A percentile compares a stretch with the other conserved stretches of the same genome.
phyloP scores from a whole-genome alignment of 148 eudicot genomes.

The Fagopyrum homotropicum region DNA sequence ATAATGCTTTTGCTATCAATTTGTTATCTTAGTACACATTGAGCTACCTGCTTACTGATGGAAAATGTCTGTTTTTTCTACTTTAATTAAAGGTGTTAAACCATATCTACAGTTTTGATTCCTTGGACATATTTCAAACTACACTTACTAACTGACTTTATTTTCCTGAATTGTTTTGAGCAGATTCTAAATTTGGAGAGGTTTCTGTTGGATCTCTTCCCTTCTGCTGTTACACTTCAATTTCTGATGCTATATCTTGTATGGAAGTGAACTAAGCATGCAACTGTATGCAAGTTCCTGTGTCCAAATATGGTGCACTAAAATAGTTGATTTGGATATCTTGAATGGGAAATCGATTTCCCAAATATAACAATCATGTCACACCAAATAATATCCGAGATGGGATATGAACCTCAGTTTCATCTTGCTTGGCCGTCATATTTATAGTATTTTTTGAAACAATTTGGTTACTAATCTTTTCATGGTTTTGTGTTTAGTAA shows the following conservation, averaged over 20 bases:
- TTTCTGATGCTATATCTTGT: background rate
- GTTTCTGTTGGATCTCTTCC: conserved; percentile 26
- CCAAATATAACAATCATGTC: too few relatives aligned
- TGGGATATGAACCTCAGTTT: too few relatives aligned
- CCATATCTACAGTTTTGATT: conserved; percentile 1
- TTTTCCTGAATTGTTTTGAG: conserved; percentile 17
- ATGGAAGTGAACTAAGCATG: background rate
- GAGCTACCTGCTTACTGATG: conserved; percentile 50
- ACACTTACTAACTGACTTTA: background rate
- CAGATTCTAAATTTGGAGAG: conserved; percentile 94
- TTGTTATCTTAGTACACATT: background rate
- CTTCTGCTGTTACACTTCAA: background rate
- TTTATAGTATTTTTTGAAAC: too few relatives aligned
- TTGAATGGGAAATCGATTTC: background rate
- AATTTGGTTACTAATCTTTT: too few relatives aligned
- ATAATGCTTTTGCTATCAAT: background rate
- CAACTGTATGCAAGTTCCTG: background rate
- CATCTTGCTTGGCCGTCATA: too few relatives aligned
- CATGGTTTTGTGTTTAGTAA: too few relatives aligned
- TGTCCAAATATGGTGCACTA: background rate
- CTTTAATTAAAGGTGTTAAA: conserved; percentile 95
- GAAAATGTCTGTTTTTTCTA: conserved; percentile 90
- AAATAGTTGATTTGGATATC: background rate
- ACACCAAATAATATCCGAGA: too few relatives aligned
- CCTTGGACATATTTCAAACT: conserved; percentile 1